Base-by-base conservation (phyloP, 1,284 basidiomycete genomes). In the Rhodotorula sp. region DNA sequence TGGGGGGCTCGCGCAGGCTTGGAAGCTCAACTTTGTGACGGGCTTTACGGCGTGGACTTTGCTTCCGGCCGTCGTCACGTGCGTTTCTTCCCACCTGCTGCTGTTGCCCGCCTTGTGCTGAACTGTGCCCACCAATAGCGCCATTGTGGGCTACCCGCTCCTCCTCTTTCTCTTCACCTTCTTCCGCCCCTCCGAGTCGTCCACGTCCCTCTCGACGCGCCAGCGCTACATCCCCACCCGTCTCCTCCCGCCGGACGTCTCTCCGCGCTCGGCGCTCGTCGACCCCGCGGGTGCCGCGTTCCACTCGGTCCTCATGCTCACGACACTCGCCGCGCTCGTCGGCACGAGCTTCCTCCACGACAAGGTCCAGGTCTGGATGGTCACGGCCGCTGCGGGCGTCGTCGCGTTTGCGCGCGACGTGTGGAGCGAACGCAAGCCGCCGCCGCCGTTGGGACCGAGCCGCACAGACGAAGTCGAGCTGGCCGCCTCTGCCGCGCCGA, bases 381-480 rank as follows among this genome's bases (percentile, higher is more conserved):
- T 98, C 60, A 91, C 89, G 1, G 85, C 93, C n/a, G 94, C 96
- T 0, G 93, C 94, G 48, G 94, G 93, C 0, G 80, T 86, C 2
- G 80, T 87, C 64, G 91, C 92, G 79, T 85, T 92, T 56, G 62
- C 87, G 3, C 87, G 89, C 61, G 91, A 94, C 78, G 76, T 89
- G 4, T 86, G 86, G 85, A 87, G 89, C 78, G 85, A 87, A 88
- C 78, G 80, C 44, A 62, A 56, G 14, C 41, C 66, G 55, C 58
- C 65, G 3, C 70, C 68, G 49, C 34, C n/a, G n/a, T n/a, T n/a
- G 19, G 34, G 41, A 49, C 21, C 27, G 4, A 21, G 27, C 10
- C 10, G 25, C 21, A 44, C 23, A 27, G 52, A 73, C 55, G 70
- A 70, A 45, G 56, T 70, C 56, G 67, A 76, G 48, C 55, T 72